Evolutionary conservation across 352 stramenopile species (phyloP).

Genomic region (Thalassiosira hispida): DNA sequence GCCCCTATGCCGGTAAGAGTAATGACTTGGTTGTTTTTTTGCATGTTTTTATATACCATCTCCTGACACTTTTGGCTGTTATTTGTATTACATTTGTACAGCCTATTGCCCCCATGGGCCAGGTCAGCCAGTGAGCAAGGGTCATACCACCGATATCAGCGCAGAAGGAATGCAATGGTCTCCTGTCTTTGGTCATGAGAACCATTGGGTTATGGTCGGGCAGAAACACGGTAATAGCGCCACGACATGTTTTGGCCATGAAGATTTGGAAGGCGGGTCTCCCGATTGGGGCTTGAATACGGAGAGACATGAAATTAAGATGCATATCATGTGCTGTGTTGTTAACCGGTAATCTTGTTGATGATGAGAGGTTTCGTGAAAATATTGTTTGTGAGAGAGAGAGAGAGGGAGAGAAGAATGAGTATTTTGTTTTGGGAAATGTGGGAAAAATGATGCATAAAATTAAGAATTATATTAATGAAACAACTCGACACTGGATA

Average conservation of each 20-base stretch:
- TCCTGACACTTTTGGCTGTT: background rate
- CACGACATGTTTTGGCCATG: slow-evolving; percentile 44
- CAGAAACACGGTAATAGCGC: slow-evolving; percentile 28
- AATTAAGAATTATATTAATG: too few relatives aligned
- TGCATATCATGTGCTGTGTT: slow-evolving; percentile 45
- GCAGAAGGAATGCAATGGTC: slow-evolving; percentile 30
- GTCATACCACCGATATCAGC: slow-evolving; percentile 31
- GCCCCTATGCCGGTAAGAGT: slow-evolving; percentile 24
- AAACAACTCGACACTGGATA: too few relatives aligned
- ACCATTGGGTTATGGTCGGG: slow-evolving; percentile 48
- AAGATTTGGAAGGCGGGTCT: slow-evolving; percentile 31
- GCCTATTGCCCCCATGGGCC: slow-evolving; percentile 32
- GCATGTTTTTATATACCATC: background rate
- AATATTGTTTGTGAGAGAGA: background rate
- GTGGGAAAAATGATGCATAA: too few relatives aligned
- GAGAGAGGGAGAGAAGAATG: too few relatives aligned
- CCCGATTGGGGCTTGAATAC: slow-evolving; percentile 40
- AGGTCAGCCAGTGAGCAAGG: slow-evolving; percentile 1
- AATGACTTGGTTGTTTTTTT: too few relatives aligned
- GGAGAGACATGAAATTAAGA: slow-evolving; percentile 37
- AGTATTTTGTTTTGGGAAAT: too few relatives aligned
- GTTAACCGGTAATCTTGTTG: slow-evolving; percentile 8
- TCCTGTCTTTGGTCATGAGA: slow-evolving; percentile 36
- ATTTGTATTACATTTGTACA: background rate
- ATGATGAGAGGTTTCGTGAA: too few relatives aligned